Percentiles rank a stretch among this genome's conserved stretches.
Evolutionary conservation across 129 eudicot species (phyloP).

Genomic region (Solidago caesia): DNA sequence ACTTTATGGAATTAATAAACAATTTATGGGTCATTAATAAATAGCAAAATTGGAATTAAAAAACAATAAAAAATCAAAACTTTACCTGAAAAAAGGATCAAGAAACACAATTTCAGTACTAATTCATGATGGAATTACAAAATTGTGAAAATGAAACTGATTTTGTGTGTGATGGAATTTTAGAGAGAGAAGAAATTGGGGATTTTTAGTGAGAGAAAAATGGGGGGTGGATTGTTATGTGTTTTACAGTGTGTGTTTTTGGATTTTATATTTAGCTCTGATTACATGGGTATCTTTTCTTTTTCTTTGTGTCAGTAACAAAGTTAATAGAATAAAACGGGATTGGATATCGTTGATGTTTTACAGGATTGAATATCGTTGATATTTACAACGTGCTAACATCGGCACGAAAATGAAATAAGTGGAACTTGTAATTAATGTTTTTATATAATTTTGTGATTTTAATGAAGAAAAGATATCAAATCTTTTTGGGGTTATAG

Average conservation of each 20-base stretch:
- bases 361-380: too few relatives aligned
- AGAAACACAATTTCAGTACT: background rate
- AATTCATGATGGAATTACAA: constrained; percentile 17
- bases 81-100: constrained; percentile 35
- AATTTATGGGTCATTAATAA: background rate
- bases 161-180: constrained; percentile 20
- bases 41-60: constrained; percentile 5
- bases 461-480: too few relatives aligned
- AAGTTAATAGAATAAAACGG: too few relatives aligned
- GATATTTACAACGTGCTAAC: too few relatives aligned
- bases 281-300: constrained; percentile 15
- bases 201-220: constrained; percentile 38
- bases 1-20: background rate
- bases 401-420: too few relatives aligned
- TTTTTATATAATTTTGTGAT: too few relatives aligned
- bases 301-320: background rate
- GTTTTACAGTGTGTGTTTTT: constrained; percentile 1
- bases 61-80: background rate
- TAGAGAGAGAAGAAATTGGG: constrained; percentile 22
- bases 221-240: constrained; percentile 22
- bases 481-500: too few relatives aligned
- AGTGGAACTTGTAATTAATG: too few relatives aligned
- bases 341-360: too few relatives aligned
- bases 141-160: constrained; percentile 4
- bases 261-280: constrained; percentile 14